Percentiles rank a stretch among this genome's conserved stretches.
Evolutionary conservation across 305 asterid genomes (phyloP).

Genomic region (Fraxinus angustifolia): DNA sequence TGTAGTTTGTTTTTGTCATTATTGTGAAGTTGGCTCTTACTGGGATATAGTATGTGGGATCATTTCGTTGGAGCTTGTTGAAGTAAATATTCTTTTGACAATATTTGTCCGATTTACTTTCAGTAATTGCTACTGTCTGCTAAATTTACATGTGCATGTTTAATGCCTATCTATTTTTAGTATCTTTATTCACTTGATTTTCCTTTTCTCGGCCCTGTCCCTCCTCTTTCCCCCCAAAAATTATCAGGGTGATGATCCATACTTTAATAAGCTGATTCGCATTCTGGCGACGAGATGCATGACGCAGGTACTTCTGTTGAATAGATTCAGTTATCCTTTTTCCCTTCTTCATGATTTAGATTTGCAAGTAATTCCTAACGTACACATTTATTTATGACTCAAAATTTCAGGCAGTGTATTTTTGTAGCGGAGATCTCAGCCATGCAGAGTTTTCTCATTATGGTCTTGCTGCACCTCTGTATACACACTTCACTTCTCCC

Average conservation of each 20-base stretch:
- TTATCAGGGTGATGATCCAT: conserved; percentile 81
- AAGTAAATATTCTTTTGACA: not conserved
- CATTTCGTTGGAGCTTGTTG: not conserved
- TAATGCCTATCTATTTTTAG: not conserved
- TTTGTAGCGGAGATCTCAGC: conserved; percentile 93
- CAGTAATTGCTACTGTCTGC: not conserved
- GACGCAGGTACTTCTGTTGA: conserved; percentile 72
- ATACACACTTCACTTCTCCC: conserved; percentile 99
- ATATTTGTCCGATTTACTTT: not conserved
- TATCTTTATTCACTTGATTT: conserved; percentile 12
- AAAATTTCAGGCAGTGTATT: conserved; percentile 84
- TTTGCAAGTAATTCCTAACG: conserved; percentile 15
- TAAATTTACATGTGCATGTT: conserved; percentile 6
- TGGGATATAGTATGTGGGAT: not conserved
- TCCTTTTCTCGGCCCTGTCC: conserved; percentile 1
- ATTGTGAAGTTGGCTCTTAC: not conserved
- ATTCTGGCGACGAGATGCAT: conserved; percentile 98
- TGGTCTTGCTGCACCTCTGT: conserved; percentile 90
- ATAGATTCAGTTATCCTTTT: conserved; percentile 2
- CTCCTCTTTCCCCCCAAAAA: not conserved
- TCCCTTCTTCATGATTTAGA: conserved; percentile 5
- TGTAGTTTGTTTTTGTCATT: not conserved
- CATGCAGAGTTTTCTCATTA: conserved; percentile 86
- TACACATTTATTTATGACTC: conserved; percentile 3
- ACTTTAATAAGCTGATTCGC: conserved; percentile 92